These are phyloP conservation scores for Dunaliella primolecta DNA, from an alignment of 139 green algal species.

Conservation along the genomic window DNA sequence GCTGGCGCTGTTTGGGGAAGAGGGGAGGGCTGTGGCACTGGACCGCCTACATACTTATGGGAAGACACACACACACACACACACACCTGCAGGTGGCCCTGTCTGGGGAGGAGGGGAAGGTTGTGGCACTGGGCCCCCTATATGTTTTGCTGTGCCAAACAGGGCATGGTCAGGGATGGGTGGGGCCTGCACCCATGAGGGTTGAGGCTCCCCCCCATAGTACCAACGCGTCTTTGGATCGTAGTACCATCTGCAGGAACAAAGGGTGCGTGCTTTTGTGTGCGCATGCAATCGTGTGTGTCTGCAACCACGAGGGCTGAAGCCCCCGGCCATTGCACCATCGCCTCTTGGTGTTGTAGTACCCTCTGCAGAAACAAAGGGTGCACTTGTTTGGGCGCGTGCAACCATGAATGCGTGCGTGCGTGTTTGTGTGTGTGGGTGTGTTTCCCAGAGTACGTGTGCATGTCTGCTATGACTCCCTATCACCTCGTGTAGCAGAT, in stretches of 20 bases:
- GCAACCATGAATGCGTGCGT: neutral
- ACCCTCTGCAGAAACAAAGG: slow-evolving; percentile 37
- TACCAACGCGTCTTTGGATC: slow-evolving; percentile 65
- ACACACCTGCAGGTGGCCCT: neutral
- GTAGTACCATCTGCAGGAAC: slow-evolving; percentile 56
- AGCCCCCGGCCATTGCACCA: slow-evolving; percentile 79
- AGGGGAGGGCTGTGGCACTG: too few species aligned
- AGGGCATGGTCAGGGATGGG: slow-evolving; percentile 48
- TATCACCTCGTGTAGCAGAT: too few species aligned
- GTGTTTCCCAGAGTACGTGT: neutral
- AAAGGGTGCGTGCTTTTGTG: neutral
- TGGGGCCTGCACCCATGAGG: slow-evolving; percentile 57
- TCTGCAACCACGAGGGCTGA: slow-evolving; percentile 52
- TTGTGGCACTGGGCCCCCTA: slow-evolving; percentile 31
- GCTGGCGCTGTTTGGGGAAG: too few species aligned
- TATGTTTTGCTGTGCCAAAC: slow-evolving; percentile 35
- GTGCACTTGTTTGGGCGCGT: neutral
- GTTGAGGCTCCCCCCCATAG: slow-evolving; percentile 69
- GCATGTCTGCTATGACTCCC: too few species aligned
- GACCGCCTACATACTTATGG: too few species aligned
- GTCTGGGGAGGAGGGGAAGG: neutral
- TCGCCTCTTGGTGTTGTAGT: slow-evolving; percentile 60
- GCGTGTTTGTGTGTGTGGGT: neutral
- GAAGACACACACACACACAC: too few species aligned
- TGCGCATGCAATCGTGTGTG: neutral